Conservation (phyloP, 768 basidiomycete species). For the Tylopilus sp. region DNA sequence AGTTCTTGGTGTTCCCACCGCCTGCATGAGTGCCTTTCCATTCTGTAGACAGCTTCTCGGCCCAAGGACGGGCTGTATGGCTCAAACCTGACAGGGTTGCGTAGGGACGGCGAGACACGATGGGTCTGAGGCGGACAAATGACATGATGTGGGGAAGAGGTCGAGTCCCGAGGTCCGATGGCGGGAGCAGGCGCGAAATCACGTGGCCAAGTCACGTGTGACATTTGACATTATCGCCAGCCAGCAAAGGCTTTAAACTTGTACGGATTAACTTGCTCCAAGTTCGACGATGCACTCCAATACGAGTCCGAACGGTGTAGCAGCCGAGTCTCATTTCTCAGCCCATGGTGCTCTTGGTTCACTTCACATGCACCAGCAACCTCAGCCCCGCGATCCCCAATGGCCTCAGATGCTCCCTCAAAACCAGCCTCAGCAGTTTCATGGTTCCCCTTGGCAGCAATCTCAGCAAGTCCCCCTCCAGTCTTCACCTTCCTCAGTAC, state of each 20-base stretch:
- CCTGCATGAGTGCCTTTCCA: conserved; percentile 88
- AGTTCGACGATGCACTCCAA: conserved; percentile 20
- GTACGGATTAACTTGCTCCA: neutral
- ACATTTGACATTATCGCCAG: neutral
- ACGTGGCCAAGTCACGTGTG: conserved; percentile 19
- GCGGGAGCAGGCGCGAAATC: conserved; percentile 1
- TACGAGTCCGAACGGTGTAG: conserved; percentile 13
- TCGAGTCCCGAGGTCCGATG: conserved; percentile 5
- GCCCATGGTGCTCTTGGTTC: conserved; percentile 5
- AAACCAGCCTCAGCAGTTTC: conserved; percentile 28
- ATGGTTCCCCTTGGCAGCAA: conserved; percentile 30
- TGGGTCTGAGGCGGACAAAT: conserved; percentile 10
- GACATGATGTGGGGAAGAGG: conserved; percentile 20
- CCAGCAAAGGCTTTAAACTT: neutral
- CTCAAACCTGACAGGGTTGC: conserved; percentile 51
- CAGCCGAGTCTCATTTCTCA: conserved; percentile 15
- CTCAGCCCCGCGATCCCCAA: conserved; percentile 15
- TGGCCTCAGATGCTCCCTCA: conserved; percentile 27
- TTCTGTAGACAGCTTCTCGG: conserved; percentile 63
- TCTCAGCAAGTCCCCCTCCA: conserved; percentile 33
- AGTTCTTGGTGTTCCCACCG: conserved; percentile 89
- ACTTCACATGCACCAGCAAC: conserved; percentile 20
- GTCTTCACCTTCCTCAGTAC: conserved; percentile 30
- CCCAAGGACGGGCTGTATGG: conserved; percentile 53
- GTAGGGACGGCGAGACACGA: conserved; percentile 33